Base-by-base conservation (phyloP, 2,329 filamentous ascomycete genomes). In the Beauveria brongniartii region DNA sequence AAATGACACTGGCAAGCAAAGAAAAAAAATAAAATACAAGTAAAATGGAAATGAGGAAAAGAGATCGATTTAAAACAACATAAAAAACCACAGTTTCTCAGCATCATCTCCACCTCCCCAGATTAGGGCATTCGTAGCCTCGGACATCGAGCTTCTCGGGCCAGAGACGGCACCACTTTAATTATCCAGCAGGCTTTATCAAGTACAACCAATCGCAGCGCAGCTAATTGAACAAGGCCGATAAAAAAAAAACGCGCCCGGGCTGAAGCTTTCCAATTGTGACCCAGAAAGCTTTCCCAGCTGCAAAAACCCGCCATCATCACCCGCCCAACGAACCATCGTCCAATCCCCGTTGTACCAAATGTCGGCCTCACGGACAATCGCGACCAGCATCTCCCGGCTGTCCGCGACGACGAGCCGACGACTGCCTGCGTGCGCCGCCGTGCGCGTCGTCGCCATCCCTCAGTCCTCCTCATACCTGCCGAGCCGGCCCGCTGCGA, bases 361-460 rank as follows among this genome's bases (percentile, higher is more conserved):
- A 74, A 74, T 74, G 68, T 69, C 72, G 56, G 64, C 69, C 55
- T 69, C 72, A 63, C 71, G 71, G 66, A 68, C 70, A 54, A 65
- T 74, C 64, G 67, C 67, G 57, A 67, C 68, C 61, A 65, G 70
- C 67, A 63, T 77, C 44, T 63, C 70, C 62, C 71, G 70, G 65
- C 65, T 76, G 56, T 69, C 71, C 51, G 62, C 66, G 34, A 65
- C 67, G 40, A 67, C 67, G 55, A 69, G 67, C 58, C 71, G 71
- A 64, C 70, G 66, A 62, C 62, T 46, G 16, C 53, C 59, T 7
- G 9, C 28, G 18, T 61, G 59, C 67, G 26, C 71, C 67, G 24
- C 71, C 67, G 51, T 63, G 67, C n/a, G 24, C 66, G 40, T 68
- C 64, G 58, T 57, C 67, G 67, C 43, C 63, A 63, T 30, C 61